These are phyloP conservation scores for Malus hybrid DNA, from an alignment of 331 rosid genomes.

Conservation along the genomic window DNA sequence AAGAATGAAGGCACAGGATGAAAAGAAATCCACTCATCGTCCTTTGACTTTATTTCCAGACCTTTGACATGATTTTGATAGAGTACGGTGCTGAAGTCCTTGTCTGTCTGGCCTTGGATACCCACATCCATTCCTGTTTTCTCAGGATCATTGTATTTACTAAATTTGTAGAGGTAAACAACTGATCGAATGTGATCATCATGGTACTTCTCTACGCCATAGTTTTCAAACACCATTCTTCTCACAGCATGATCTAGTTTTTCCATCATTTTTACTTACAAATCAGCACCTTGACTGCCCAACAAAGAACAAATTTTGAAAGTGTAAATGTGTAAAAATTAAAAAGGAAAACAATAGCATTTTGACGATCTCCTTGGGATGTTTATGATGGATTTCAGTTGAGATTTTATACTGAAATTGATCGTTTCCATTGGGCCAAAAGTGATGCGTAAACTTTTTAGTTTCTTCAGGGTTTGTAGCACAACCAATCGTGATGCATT, in stretches of 20 bases:
- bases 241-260: constrained; percentile 13
- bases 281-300: not conserved
- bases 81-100: not conserved
- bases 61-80: not conserved
- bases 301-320: too few species aligned
- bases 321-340: not conserved
- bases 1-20: constrained; percentile 11
- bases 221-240: constrained; percentile 31
- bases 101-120: constrained; percentile 7
- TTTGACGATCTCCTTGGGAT: too few species aligned
- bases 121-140: not conserved
- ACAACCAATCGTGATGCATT: constrained; percentile 2
- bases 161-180: not conserved
- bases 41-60: not conserved
- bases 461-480: not conserved
- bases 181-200: not conserved
- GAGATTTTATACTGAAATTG: too few species aligned
- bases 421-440: constrained; percentile 12
- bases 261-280: not conserved
- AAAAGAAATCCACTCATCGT: constrained; percentile 3
- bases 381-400: too few species aligned
- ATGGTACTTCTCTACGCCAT: too few species aligned
- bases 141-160: constrained; percentile 1
- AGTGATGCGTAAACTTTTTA: not conserved
- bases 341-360: too few species aligned